phyloP scores from a whole-genome alignment of 139 green algal species.

The Asterochloris sp. region DNA sequence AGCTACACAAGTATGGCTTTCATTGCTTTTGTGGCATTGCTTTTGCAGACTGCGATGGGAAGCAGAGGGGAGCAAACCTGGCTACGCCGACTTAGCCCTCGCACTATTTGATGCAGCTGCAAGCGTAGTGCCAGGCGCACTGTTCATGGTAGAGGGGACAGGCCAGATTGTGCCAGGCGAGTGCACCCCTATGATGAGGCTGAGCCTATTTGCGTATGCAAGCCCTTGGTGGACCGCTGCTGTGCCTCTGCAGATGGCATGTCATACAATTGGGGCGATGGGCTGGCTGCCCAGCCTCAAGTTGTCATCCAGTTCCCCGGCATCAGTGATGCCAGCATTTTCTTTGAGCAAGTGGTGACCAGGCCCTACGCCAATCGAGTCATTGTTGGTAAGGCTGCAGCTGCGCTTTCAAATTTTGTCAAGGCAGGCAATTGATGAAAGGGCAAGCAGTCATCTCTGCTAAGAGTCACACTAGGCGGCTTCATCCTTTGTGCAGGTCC shows the following conservation, averaged over 20 bases:
- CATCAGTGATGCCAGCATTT: slow-evolving; percentile 39
- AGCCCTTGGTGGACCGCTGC: too few species aligned
- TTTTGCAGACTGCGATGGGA: slow-evolving; percentile 21
- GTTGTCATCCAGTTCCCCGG: neutral
- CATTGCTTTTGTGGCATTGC: neutral
- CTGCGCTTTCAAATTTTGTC: neutral
- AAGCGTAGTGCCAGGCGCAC: slow-evolving; percentile 10
- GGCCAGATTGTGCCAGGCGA: neutral
- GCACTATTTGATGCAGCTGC: slow-evolving; percentile 35
- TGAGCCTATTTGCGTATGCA: too few species aligned
- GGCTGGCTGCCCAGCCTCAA: slow-evolving; percentile 22
- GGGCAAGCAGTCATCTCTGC: neutral
- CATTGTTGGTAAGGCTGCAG: neutral
- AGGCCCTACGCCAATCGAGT: slow-evolving; percentile 44
- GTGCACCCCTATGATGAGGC: too few species aligned
- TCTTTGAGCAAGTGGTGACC: slow-evolving; percentile 41
- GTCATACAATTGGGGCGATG: slow-evolving; percentile 22
- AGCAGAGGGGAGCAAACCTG: slow-evolving; percentile 12
- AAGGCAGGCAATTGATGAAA: too few species aligned
- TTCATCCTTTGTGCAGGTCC: slow-evolving; percentile 24
- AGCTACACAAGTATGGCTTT: too few species aligned
- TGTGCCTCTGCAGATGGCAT: neutral
- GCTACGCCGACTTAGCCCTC: slow-evolving; percentile 32
- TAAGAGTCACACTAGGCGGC: too few species aligned
- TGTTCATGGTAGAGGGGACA: slow-evolving; percentile 31